A percentile compares a stretch with the other conserved stretches of the same genome.
Conservation (phyloP, 768 basidiomycete species). For the Amanita jacksonii region DNA sequence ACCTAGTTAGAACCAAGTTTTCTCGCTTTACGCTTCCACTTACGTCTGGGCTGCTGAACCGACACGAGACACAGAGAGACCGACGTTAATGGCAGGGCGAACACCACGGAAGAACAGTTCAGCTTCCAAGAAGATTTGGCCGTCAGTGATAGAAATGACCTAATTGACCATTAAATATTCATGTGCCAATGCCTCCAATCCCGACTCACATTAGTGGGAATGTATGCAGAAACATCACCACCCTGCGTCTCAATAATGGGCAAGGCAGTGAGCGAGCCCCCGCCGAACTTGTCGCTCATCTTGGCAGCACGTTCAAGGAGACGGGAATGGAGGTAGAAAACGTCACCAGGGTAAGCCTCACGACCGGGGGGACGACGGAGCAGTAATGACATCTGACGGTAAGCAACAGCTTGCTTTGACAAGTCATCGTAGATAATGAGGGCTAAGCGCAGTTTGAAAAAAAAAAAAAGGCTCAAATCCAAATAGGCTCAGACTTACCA, state of each 20-base stretch:
- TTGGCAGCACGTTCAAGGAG: constrained; percentile 99
- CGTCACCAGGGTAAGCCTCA: constrained; percentile 99
- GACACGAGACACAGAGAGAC: constrained; percentile 99
- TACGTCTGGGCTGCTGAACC: constrained; percentile 99
- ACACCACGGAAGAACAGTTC: constrained; percentile 99
- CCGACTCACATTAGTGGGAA: constrained; percentile 74
- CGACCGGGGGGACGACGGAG: constrained; percentile 99
- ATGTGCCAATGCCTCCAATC: neutral
- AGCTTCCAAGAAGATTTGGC: constrained; percentile 99
- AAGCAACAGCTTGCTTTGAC: constrained; percentile 99
- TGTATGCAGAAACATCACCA: constrained; percentile 99
- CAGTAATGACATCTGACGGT: constrained; percentile 99
- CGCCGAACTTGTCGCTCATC: constrained; percentile 99
- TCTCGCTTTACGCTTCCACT: constrained; percentile 21
- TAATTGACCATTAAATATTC: constrained; percentile 20
- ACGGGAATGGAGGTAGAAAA: constrained; percentile 99
- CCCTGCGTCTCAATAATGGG: constrained; percentile 99
- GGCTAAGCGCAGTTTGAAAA: constrained; percentile 33
- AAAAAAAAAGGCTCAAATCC: neutral
- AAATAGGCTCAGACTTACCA: constrained; percentile 37
- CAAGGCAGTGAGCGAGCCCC: constrained; percentile 96
- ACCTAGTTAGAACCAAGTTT: constrained; percentile 5
- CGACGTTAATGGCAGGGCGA: constrained; percentile 99
- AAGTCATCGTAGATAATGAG: constrained; percentile 99
- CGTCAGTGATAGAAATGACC: constrained; percentile 99